phyloP scores from a whole-genome alignment of 1,284 basidiomycete genomes.

The Ceratobasidium sp. region DNA sequence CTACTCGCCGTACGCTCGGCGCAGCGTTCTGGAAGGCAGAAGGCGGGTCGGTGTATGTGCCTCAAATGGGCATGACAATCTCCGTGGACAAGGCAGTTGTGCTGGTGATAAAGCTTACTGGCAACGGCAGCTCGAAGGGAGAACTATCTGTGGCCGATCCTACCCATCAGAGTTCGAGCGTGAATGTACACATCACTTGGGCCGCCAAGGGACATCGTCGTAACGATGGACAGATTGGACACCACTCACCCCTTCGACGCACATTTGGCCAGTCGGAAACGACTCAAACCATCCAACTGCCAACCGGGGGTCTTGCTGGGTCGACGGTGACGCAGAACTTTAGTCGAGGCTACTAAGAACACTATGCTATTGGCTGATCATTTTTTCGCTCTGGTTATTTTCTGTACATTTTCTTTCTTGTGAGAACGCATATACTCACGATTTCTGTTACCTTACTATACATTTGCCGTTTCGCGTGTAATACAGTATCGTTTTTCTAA shows the following conservation, averaged over 20 bases:
- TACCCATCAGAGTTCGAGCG: neutral
- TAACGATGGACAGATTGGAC: neutral
- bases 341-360: neutral
- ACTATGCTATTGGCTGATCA: neutral
- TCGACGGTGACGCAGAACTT: constrained; percentile 25
- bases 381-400: neutral
- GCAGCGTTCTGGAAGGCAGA: constrained; percentile 36
- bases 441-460: neutral
- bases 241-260: constrained; percentile 10
- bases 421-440: neutral
- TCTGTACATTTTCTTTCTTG: neutral
- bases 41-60: constrained; percentile 15
- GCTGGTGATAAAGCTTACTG: constrained; percentile 12
- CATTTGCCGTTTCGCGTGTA: neutral
- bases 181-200: constrained; percentile 8
- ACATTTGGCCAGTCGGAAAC: neutral
- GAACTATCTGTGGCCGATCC: constrained; percentile 28
- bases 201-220: constrained; percentile 12
- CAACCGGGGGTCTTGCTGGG: constrained; percentile 20
- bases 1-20: constrained; percentile 7
- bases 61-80: constrained; percentile 28
- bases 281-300: constrained; percentile 7
- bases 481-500: neutral
- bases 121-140: neutral
- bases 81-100: constrained; percentile 8